Evolutionary conservation across 2,329 filamentous ascomycete genomes (phyloP).

Genomic region (Penicillium sp.): DNA sequence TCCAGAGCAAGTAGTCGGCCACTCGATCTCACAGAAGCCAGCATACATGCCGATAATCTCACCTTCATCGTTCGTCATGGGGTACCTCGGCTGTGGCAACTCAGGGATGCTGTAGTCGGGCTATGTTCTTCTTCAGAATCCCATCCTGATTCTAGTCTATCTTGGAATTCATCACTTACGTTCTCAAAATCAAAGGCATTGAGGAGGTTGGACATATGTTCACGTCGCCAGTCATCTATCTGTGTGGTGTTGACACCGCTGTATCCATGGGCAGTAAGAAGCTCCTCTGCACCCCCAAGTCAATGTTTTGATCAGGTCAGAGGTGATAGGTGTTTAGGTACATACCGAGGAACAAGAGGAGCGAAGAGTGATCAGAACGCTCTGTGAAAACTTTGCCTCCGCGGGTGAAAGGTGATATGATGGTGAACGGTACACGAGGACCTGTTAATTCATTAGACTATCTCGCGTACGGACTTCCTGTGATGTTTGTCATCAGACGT

Average conservation of each 20-base stretch:
- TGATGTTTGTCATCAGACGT: too few relatives aligned
- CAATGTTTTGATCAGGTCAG: background rate
- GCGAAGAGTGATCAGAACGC: constrained; percentile 53
- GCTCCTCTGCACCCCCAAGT: background rate
- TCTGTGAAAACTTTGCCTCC: constrained; percentile 53
- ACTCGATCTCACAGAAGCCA: constrained; percentile 6
- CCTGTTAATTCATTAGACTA: constrained; percentile 19
- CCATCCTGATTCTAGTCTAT: constrained; percentile 3
- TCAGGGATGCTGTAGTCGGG: constrained; percentile 49
- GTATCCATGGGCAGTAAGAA: constrained; percentile 7
- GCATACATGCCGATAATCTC: constrained; percentile 27
- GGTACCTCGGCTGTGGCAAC: constrained; percentile 43
- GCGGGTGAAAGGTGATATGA: constrained; percentile 55
- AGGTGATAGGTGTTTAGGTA: background rate
- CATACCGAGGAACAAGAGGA: constrained; percentile 47
- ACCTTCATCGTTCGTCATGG: constrained; percentile 29
- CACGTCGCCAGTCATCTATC: constrained; percentile 3
- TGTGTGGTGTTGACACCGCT: constrained; percentile 1
- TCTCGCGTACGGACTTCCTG: too few relatives aligned
- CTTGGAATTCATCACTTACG: constrained; percentile 15
- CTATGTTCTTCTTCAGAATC: constrained; percentile 20
- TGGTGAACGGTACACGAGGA: constrained; percentile 52
- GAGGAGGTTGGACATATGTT: constrained; percentile 1
- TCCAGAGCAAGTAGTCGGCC: constrained; percentile 18
- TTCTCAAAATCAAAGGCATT: constrained; percentile 34